These are phyloP conservation scores for Solidago caesia DNA, from an alignment of 129 eudicot species.

Conservation along the genomic window DNA sequence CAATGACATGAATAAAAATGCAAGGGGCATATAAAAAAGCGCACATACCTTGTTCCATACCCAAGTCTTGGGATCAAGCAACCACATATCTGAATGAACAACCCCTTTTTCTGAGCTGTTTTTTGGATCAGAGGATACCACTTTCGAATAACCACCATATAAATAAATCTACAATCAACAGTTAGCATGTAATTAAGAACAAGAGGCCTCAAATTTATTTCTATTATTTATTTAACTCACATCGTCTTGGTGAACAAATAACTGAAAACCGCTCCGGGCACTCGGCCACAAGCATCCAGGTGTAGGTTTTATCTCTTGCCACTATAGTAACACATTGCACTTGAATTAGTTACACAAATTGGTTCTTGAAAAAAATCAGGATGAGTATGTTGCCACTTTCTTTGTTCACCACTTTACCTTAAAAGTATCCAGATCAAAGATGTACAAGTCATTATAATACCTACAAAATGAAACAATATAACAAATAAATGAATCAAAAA, in stretches of 20 bases:
- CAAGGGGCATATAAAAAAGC: conserved; percentile 6
- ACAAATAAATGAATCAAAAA: conserved; percentile 17
- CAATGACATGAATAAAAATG: neutral
- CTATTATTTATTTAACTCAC: conserved; percentile 38
- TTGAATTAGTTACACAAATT: conserved; percentile 16
- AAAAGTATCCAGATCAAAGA: conserved; percentile 87
- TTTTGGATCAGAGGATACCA: conserved; percentile 68
- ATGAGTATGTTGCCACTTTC: conserved; percentile 3
- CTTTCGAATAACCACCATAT: conserved; percentile 94
- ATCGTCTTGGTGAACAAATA: conserved; percentile 90
- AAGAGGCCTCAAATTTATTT: neutral
- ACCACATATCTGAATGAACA: conserved; percentile 97
- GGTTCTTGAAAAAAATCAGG: neutral
- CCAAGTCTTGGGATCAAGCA: conserved; percentile 97
- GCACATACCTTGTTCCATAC: conserved; percentile 89
- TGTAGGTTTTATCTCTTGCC: conserved; percentile 93
- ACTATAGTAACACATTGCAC: conserved; percentile 45
- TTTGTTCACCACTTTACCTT: conserved; percentile 51
- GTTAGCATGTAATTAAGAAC: neutral
- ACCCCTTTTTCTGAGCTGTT: conserved; percentile 84
- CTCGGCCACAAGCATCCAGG: conserved; percentile 99
- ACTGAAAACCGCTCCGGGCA: conserved; percentile 91
- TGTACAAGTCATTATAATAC: conserved; percentile 77
- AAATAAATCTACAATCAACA: conserved; percentile 62
- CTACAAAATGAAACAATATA: conserved; percentile 44